These are phyloP conservation scores for Solanum chacoense DNA, from an alignment of 305 asterid species.

Conservation along the genomic window DNA sequence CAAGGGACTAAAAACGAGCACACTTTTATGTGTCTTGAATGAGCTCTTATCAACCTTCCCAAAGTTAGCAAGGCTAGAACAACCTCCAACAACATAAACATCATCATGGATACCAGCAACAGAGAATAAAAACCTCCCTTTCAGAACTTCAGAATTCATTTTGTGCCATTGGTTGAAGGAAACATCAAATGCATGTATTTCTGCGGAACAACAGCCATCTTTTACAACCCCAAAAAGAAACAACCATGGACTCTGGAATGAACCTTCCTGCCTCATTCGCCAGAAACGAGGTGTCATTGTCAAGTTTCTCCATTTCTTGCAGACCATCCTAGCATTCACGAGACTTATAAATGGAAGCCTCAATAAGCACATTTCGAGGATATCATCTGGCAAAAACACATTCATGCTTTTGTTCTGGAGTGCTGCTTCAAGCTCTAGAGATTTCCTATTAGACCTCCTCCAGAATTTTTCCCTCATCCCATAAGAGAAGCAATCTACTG, in stretches of 20 bases:
- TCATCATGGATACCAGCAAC: conserved; percentile 56
- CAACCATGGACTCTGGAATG: conserved; percentile 62
- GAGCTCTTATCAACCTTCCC: conserved; percentile 81
- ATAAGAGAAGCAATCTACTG: conserved; percentile 62
- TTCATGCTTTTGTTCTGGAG: conserved; percentile 38
- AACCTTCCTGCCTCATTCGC: conserved; percentile 68
- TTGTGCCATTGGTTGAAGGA: conserved; percentile 66
- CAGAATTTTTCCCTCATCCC: conserved; percentile 64
- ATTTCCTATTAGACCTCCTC: conserved; percentile 43
- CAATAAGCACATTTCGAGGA: conserved; percentile 79
- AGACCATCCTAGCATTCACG: conserved; percentile 80
- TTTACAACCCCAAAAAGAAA: conserved; percentile 75
- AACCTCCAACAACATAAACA: conserved; percentile 66
- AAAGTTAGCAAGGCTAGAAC: conserved; percentile 84
- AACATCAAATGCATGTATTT: conserved; percentile 74
- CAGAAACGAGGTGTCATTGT: conserved; percentile 50
- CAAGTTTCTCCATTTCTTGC: conserved; percentile 86
- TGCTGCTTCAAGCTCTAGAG: conserved; percentile 21
- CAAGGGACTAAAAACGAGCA: conserved; percentile 52
- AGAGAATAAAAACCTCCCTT: conserved; percentile 72
- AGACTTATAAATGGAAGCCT: conserved; percentile 67
- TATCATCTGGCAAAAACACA: conserved; percentile 67
- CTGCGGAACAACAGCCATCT: conserved; percentile 78
- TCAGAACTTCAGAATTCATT: conserved; percentile 51
- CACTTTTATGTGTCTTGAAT: conserved; percentile 81